Evolutionary conservation across 1,139 yeast species (phyloP), one percentile per base, ranked within the genome.

Genomic region (Spathaspora sp.): DNA sequence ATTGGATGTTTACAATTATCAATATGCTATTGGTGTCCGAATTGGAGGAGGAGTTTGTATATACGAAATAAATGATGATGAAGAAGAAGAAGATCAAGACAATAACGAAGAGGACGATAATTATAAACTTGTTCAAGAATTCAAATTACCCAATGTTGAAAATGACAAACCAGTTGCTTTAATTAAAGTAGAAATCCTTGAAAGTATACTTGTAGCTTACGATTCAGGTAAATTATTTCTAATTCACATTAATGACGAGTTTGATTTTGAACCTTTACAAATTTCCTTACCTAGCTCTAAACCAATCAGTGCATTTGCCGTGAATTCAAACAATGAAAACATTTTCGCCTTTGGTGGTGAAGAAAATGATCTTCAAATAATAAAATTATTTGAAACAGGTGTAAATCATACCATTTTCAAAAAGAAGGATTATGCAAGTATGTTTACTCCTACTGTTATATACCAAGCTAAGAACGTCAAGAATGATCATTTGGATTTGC

Each of bases 311-410:
- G 64, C 81, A 29, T 76, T 80, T 56, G 63, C 70, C 37, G 56
- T 74, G 47, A 77, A 77, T 63, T 78, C 81, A 7, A 60, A 64
- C 40, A 65, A 64, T 34, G 58, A 61, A 25, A 76, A 80, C 17
- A 61, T 81, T 2, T 79, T 82, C 63, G 91, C 89, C 0, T 78
- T 69, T 57, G 95, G 93, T 42, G 95, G 95, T 39, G 81, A 85
- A 59, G 90, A 86, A 54, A 80, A 81, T 51, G 86, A 85, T 55
- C 67, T 85, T 3, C 78, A 78, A 49, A 64, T 86, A 17, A 63
- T 82, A 1, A 64, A 72, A 43, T 51, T 84, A 15, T 72, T 68
- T 43, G 65, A 65, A 4, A 53, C 53, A 23, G 58, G 54, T 17
- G 43, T 61, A 16, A 55, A 56, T 42, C 53, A 54, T 34, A 47